These are phyloP conservation scores for Tuctoria greenei DNA, from an alignment of 176 grass and related monocot genomes.

Conservation along the genomic window DNA sequence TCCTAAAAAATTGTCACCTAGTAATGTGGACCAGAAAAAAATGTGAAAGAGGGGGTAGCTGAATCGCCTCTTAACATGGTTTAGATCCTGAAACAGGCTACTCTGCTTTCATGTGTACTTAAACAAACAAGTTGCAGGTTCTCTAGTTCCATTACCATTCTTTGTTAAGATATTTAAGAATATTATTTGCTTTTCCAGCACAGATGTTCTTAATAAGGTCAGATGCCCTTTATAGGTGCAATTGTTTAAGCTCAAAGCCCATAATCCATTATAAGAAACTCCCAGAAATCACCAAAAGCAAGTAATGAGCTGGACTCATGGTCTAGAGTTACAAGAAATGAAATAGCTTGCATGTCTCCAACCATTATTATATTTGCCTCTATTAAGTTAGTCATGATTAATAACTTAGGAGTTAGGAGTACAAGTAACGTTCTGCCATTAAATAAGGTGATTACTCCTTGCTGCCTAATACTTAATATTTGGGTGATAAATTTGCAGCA, in stretches of 20 bases:
- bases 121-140: background rate
- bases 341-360: slow-evolving; percentile 1
- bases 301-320: background rate
- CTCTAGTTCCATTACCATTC: slow-evolving; percentile 25
- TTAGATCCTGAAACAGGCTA: background rate
- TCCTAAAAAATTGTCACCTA: background rate
- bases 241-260: no score
- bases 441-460: slow-evolving; percentile 1
- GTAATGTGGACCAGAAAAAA: background rate
- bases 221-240: no score
- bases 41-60: no score
- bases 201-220: slow-evolving; percentile 12
- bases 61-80: slow-evolving; percentile 1
- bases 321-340: background rate
- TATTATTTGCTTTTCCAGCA: slow-evolving; percentile 19
- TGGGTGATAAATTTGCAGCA: background rate
- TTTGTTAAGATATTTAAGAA: slow-evolving; percentile 14
- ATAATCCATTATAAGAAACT: background rate
- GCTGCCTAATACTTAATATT: background rate
- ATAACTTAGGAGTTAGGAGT: background rate
- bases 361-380: background rate
- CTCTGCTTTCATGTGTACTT: background rate
- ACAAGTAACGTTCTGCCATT: background rate
- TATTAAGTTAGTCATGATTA: background rate
- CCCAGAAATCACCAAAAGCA: background rate